Base-by-base conservation (phyloP, 2,329 filamentous ascomycete genomes). In the Aspergillus sp. region DNA sequence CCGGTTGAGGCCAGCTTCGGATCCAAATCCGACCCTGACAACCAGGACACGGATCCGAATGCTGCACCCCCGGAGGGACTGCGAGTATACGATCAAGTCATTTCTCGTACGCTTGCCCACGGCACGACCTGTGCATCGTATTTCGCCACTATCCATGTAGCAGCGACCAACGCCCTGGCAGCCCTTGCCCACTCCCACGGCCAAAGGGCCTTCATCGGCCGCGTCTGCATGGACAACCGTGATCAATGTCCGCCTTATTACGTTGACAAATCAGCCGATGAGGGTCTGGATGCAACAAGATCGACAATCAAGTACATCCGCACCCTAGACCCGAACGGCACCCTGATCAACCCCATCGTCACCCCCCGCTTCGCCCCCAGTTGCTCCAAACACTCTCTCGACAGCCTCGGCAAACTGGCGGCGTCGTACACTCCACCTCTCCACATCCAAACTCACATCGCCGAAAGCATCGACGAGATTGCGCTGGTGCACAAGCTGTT, bases 91-190 rank as follows among this genome's bases (percentile, higher is more conserved):
- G 80, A 81, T 19, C 85, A 87, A 52, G 87, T 89, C 58, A 82
- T 99, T 57, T 79, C 84, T 24, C 85, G 89, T 44, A 96, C 91
- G 0, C 82, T 99, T 9, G 82, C 89, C 19, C 85, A 96, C 67
- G 94, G 94, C 57, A 99, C 94, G 8, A 99, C 94, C 0, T 94
- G 89, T 9, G 91, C 91, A 4, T 84, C 90, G n/a, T 97, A 97
- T 79, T 97, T 89, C 70, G 93, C 93, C 53, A 97, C 94, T 20
- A 85, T 90, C 57, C 86, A 95, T 68, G 88, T 95, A 1, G 79
- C 83, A 0, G 85, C 91, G 1, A 99, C 94, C n/a, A 96, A 96
- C 67, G 81, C 96, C 6, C 85, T 99, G 4, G 89, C 92, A 0
- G 84, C 90, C 57, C 82, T 96, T 14, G 96, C 93, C 65, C 79